Evolutionary conservation across 2,329 filamentous ascomycete genomes (phyloP), one percentile per base, ranked within the genome.

Genomic region (Trichothecium roseum): DNA sequence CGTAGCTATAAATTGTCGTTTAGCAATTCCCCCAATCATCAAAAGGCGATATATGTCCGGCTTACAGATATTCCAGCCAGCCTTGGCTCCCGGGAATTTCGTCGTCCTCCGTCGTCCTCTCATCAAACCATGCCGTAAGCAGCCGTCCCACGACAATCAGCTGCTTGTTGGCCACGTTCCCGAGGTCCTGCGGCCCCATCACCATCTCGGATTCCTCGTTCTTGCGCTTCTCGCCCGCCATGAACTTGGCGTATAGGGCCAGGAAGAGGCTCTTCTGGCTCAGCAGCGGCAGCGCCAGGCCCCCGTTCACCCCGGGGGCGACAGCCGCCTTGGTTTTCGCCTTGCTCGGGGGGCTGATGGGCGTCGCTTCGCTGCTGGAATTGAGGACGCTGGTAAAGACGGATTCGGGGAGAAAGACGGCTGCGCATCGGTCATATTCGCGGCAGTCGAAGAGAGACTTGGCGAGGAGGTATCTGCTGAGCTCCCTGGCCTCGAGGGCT

Each of bases 131-230:
- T 16, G 75, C 72, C 45, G 91, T 79, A 22, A 98, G 64, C 22
- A 82, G 80, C 6, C 80, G 74, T 15, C 82, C 79, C 27, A 96
- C 74, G 1, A 74, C 69, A 3, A 82, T 68, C 20, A 98, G 63
- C 54, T 96, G 86, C 55, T 87, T 86, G 56, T 98, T 98, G 40
- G 77, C 61, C 2, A 85, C 84, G 22, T 80, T 79, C 2, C 88
- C 87, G 12, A 86, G 78, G 57, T 98, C 91, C 39, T 88, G 80
- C 2, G 91, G 89, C 0, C 91, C 91, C 60, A 96, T 77, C 34
- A 98, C 84, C 83, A 95, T 95, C 61, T 98, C 91, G 16, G 84
- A 86, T 39, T 96, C 89, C 57, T 98, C 91, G 49, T 94, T 85
- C 58, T 89, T 94, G 44, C 85, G 78, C 66, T 96, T 95, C 66